Base-by-base conservation (phyloP, 2,329 filamentous ascomycete genomes). In the Claviceps sp. region DNA sequence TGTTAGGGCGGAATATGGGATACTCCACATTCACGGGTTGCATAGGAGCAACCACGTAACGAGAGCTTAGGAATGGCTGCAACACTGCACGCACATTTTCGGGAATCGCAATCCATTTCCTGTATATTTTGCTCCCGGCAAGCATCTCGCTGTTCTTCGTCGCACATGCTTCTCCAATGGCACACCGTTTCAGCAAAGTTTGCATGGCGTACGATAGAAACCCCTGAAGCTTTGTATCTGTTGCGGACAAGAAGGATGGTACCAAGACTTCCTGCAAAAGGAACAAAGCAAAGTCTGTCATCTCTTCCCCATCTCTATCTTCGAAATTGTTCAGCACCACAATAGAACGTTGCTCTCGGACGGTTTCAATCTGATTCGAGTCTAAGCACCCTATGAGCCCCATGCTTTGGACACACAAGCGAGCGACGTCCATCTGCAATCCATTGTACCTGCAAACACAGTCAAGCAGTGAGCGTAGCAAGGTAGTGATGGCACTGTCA, bases 191-290 rank as follows among this genome's bases (percentile, higher is more conserved):
- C 3, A 97, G 76, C 42, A 97, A 76, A 60, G 95, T 85, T 66
- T 99, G 93, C 82, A 98, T 96, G 2, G 85, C 87, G 67, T 87
- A 98, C 1, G 91, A 91, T 17, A 99, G 75, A 63, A 94, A 95
- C 0, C 89, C 90, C 65, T 97, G 93, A 5, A 89, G 77, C 57
- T 82, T 84, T 2, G 89, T 86, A 64, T 96, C 94, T 0, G 86
- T 93, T 1, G 88, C 86, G 1, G 91, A 95, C 44, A 95, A 73
- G 62, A 98, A 99, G 0, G 90, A 85, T 55, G 90, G 89, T 26
- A 97, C 89, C 11, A 98, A 73, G 7, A 95, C 85, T 62, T 94
- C 79, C 61, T 95, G 85, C 16, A 99, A 74, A 47, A 95, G 75
- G 60, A 90, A 89, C 42, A 93, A 74, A 7, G 89, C 81, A 66